Conservation (phyloP, 306 rosid genomes). For the Prunus davidiana region DNA sequence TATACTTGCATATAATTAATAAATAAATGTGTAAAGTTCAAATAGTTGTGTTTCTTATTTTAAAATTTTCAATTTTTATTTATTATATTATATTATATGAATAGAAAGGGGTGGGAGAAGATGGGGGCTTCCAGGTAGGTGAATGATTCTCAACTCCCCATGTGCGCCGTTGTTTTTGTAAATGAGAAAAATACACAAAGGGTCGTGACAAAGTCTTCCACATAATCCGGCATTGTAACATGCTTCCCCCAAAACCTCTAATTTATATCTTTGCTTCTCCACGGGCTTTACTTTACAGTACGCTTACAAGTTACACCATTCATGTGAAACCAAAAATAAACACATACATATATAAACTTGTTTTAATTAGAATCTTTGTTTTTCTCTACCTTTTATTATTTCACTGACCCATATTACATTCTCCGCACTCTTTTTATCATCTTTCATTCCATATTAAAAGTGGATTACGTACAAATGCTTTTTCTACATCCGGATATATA, state of each 20-base stretch:
- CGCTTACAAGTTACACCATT: not conserved
- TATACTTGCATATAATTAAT: too few species aligned
- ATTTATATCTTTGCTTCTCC: not conserved
- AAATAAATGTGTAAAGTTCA: not conserved
- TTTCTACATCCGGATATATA: too few species aligned
- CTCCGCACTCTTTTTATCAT: not conserved
- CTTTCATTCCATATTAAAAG: not conserved
- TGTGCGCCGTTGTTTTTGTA: slow-evolving; percentile 48
- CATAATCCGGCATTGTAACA: slow-evolving; percentile 55
- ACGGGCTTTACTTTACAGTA: not conserved
- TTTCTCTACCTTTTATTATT: not conserved
- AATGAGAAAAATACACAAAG: slow-evolving; percentile 12
- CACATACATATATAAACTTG: not conserved
- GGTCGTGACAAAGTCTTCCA: slow-evolving; percentile 40
- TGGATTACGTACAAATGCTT: too few species aligned
- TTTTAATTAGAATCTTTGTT: slow-evolving; percentile 11
- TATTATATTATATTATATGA: not conserved
- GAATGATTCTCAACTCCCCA: slow-evolving; percentile 52
- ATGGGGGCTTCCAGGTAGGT: slow-evolving; percentile 43
- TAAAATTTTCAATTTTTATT: not conserved
- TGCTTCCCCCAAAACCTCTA: slow-evolving; percentile 10
- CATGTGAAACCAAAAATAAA: not conserved
- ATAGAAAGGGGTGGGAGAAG: slow-evolving; percentile 23
- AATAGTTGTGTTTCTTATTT: not conserved
- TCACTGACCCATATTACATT: not conserved